Percentiles rank a stretch among this genome's conserved stretches.
Conservation (phyloP, 352 stramenopile genomes). For the Pythium plurisporium region DNA sequence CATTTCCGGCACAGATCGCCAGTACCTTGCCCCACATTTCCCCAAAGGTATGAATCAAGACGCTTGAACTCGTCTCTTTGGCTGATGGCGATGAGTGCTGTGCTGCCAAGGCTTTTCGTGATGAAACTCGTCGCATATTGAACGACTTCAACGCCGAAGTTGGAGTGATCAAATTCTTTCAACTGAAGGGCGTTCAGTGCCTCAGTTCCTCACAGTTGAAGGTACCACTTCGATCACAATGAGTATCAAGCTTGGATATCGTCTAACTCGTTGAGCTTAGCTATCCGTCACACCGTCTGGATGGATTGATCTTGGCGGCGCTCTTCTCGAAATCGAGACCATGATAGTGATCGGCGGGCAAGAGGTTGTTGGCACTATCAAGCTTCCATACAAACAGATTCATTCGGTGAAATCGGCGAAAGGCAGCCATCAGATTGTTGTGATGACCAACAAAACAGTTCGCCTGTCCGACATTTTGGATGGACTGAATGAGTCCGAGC, state of each 20-base stretch:
- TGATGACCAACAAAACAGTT: conserved; percentile 1
- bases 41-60: conserved; percentile 31
- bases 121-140: conserved; percentile 25
- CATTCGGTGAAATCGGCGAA: neutral
- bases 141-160: conserved; percentile 31
- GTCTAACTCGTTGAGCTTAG: too few species aligned
- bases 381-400: conserved; percentile 23
- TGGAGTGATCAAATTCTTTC: conserved; percentile 27
- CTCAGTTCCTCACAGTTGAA: neutral
- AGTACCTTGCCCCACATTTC: conserved; percentile 13
- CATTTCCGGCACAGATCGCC: conserved; percentile 20
- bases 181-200: neutral
- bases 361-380: conserved; percentile 13
- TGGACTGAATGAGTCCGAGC: neutral
- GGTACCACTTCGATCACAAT: too few species aligned
- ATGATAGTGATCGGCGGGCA: neutral
- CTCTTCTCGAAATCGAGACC: conserved; percentile 25
- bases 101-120: conserved; percentile 31
- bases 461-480: conserved; percentile 5
- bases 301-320: conserved; percentile 32
- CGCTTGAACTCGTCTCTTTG: too few species aligned
- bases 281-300: conserved; percentile 3
- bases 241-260: too few species aligned
- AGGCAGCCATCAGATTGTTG: neutral
- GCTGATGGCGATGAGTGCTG: too few species aligned